These are phyloP conservation scores for Pseudozyma sp. DNA, from an alignment of 1,284 basidiomycete species.

Conservation along the genomic window DNA sequence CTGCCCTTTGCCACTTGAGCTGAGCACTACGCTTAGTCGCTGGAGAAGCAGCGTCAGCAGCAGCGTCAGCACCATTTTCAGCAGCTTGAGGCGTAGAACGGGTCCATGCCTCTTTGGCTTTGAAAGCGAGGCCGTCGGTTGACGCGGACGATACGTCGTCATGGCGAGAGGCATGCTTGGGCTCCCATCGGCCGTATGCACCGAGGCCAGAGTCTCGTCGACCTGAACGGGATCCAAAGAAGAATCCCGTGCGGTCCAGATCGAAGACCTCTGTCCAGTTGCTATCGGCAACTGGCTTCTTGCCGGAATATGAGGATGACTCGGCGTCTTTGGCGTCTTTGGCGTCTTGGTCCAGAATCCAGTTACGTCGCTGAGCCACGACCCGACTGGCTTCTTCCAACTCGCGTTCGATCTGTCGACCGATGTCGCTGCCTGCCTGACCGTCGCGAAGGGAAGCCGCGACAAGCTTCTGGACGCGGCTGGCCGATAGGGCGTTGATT, in stretches of 20 bases:
- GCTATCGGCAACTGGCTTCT: slow-evolving; percentile 10
- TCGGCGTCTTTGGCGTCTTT: slow-evolving; percentile 27
- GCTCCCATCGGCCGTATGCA: slow-evolving; percentile 10
- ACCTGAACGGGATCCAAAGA: slow-evolving; percentile 26
- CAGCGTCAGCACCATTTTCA: neutral
- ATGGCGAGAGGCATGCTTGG: slow-evolving; percentile 7
- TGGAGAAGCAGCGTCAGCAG: neutral
- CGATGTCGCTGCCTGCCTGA: slow-evolving; percentile 26
- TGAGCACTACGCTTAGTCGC: slow-evolving; percentile 14
- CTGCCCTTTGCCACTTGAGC: slow-evolving; percentile 39
- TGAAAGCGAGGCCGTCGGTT: slow-evolving; percentile 10
- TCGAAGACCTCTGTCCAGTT: slow-evolving; percentile 24
- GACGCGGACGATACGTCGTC: slow-evolving; percentile 12
- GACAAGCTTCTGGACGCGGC: slow-evolving; percentile 33
- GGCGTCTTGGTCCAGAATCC: slow-evolving; percentile 30
- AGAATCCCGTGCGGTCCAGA: slow-evolving; percentile 19
- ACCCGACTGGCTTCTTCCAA: slow-evolving; percentile 34
- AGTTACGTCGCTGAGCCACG: slow-evolving; percentile 34
- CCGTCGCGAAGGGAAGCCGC: slow-evolving; percentile 28
- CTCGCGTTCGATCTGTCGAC: slow-evolving; percentile 38
- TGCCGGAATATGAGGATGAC: slow-evolving; percentile 1
- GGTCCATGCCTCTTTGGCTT: slow-evolving; percentile 10
- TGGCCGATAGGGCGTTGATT: slow-evolving; percentile 42
- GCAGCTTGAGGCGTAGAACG: slow-evolving; percentile 1
- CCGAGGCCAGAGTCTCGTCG: slow-evolving; percentile 18